Conservation (phyloP, 352 stramenopile genomes). For the Elongisporangium anandrum region DNA sequence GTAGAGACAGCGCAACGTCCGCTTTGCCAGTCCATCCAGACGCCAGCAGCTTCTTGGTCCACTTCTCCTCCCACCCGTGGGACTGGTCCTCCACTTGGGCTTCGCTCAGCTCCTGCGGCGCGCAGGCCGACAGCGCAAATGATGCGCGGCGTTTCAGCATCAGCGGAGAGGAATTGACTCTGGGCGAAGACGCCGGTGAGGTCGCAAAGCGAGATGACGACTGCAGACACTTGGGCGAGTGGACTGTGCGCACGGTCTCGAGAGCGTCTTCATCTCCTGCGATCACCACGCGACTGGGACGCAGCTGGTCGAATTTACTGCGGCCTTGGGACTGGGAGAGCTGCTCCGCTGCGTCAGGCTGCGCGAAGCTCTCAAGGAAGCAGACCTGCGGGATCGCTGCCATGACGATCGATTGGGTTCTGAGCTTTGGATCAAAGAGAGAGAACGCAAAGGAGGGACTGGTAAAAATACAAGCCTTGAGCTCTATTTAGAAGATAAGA, state of each 20-base stretch:
- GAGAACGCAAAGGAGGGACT: neutral
- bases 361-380: constrained; percentile 27
- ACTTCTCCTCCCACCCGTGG: neutral
- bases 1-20: neutral
- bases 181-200: neutral
- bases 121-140: neutral
- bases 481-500: neutral
- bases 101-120: neutral
- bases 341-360: constrained; percentile 13
- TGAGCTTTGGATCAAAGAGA: neutral
- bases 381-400: constrained; percentile 6
- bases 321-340: constrained; percentile 1
- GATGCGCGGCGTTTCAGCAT: neutral
- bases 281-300: constrained; percentile 21
- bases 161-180: neutral
- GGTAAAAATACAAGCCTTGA: neutral
- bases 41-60: neutral
- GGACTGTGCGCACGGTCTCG: constrained; percentile 24
- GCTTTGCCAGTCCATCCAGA: neutral
- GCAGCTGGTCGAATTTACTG: constrained; percentile 8
- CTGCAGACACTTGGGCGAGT: constrained; percentile 19
- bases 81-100: neutral
- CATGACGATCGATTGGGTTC: neutral
- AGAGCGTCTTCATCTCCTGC: constrained; percentile 21
- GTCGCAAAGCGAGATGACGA: neutral